Evolutionary conservation across 306 rosid species (phyloP), one percentile per base, ranked within the genome.

Genomic region (Hylodesmum podocarpum): DNA sequence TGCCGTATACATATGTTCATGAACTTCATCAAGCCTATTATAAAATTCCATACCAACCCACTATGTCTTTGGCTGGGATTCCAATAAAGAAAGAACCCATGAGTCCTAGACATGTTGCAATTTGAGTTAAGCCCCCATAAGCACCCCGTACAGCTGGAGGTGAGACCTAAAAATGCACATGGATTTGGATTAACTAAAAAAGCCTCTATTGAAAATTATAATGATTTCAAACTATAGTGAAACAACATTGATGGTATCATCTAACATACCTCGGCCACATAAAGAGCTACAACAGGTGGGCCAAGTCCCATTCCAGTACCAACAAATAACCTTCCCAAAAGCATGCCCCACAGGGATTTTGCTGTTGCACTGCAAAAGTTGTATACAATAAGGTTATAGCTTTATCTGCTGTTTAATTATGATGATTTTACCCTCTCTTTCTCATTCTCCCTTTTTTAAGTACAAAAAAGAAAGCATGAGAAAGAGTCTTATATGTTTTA

Each of bases 261-360:
- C 36, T 58, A 10, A 8, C 49, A 74, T 83, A 90, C 97, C 93
- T 92, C 97, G 50, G 97, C 83, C 39, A 92, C 96, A 78, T 92
- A 92, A 74, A 92, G 92, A 86, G 96, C 89, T 61, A 86, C 94
- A 74, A 92, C 89, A 66, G 92, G 87, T 66, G 97, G 97, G 16
- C 97, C 97, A 61, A 92, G 86, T 75, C 97, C 97, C 85, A 92
- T 87, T 80, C 97, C 96, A 5, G 85, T 88, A 77, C 97, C 96
- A 55, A 88, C 97, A 80, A 88, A 90, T 80, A 92, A 81, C 82
- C 96, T 86, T 82, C 97, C 97, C 12, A 92, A 66, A 81, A 92
- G 90, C 97, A 92, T 92, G 73, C 91, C 96, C 97, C 88, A 86
- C 14, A 92, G 88, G 81, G 84, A 69, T 66, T 78, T 87, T 24